Evolutionary conservation across 2,329 filamentous ascomycete species (phyloP).

Genomic region (Sordariomycetes sp.): DNA sequence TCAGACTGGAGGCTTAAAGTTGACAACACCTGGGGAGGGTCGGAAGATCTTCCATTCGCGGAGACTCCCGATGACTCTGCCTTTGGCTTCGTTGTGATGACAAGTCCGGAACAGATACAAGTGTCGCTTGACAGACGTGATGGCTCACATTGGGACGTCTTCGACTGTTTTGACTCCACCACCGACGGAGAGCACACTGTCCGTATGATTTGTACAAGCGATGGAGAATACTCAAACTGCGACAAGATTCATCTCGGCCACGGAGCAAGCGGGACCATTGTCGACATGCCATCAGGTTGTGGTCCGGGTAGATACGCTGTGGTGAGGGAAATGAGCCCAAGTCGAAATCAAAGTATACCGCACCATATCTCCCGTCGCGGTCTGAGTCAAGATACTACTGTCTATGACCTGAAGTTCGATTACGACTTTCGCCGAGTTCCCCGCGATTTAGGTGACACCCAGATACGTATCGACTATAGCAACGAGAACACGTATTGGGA

Average conservation of each 20-base stretch:
- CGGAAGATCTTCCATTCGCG: background rate
- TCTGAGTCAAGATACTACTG: constrained; percentile 1
- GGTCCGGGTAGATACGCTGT: constrained; percentile 29
- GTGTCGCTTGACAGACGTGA: constrained; percentile 28
- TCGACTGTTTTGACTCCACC: constrained; percentile 19
- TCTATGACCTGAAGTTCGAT: constrained; percentile 29
- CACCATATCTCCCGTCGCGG: background rate
- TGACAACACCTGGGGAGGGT: constrained; percentile 10
- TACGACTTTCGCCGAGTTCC: constrained; percentile 25
- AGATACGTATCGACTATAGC: constrained; percentile 28
- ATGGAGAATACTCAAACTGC: constrained; percentile 23
- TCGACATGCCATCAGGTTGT: constrained; percentile 29
- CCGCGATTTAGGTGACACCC: constrained; percentile 17
- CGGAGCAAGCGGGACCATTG: constrained; percentile 24
- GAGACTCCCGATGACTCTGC: constrained; percentile 17
- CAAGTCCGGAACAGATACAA: constrained; percentile 20
- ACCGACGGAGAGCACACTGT: constrained; percentile 21
- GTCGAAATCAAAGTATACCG: background rate
- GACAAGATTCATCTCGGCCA: constrained; percentile 23
- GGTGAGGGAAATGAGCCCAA: constrained; percentile 15
- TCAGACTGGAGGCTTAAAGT: constrained; percentile 17
- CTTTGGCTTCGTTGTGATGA: constrained; percentile 23
- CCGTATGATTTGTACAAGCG: constrained; percentile 25
- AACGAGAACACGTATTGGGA: constrained; percentile 28
- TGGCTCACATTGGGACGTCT: constrained; percentile 33